A percentile compares a stretch with the other conserved stretches of the same genome.
These are phyloP conservation scores for Ophiocordyceps camponoti-saundersi DNA, from an alignment of 2,329 filamentous ascomycete genomes.

Conservation along the genomic window DNA sequence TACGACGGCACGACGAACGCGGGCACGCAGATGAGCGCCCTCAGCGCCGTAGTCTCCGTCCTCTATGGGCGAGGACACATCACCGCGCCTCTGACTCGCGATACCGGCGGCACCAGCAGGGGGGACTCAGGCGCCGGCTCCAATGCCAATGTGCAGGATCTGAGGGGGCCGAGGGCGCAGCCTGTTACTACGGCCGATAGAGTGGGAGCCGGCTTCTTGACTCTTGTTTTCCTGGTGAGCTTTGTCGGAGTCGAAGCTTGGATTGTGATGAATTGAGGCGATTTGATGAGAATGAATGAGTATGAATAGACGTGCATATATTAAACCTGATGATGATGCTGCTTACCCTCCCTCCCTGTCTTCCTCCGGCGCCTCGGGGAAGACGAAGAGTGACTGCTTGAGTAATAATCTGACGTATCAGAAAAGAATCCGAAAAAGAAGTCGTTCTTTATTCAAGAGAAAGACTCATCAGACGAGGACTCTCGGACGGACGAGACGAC, in stretches of 20 bases:
- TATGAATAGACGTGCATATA: too few species aligned
- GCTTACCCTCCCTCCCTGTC: too few species aligned
- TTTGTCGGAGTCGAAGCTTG: constrained; percentile 5
- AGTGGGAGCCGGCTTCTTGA: constrained; percentile 21
- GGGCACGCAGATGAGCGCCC: constrained; percentile 40
- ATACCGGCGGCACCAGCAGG: constrained; percentile 30
- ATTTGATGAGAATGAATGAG: too few species aligned
- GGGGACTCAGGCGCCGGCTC: constrained; percentile 22
- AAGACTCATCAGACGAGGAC: too few species aligned
- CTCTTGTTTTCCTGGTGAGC: constrained; percentile 17
- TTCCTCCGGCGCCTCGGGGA: too few species aligned
- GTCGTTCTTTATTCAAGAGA: too few species aligned
- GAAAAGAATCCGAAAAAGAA: too few species aligned
- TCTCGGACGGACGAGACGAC: too few species aligned
- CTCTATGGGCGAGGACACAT: constrained; percentile 20
- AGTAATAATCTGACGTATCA: too few species aligned
- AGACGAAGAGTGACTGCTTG: too few species aligned
- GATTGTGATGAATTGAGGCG: neutral
- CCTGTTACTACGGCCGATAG: constrained; percentile 21
- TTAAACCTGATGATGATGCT: too few species aligned
- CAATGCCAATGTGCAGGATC: constrained; percentile 12
- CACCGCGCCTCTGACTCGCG: constrained; percentile 21
- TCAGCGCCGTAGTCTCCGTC: constrained; percentile 35
- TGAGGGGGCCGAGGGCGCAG: constrained; percentile 2
- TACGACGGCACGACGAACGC: constrained; percentile 38